Base-by-base conservation (phyloP, 208 protist genomes). In the Trypanosomatidae sp. region DNA sequence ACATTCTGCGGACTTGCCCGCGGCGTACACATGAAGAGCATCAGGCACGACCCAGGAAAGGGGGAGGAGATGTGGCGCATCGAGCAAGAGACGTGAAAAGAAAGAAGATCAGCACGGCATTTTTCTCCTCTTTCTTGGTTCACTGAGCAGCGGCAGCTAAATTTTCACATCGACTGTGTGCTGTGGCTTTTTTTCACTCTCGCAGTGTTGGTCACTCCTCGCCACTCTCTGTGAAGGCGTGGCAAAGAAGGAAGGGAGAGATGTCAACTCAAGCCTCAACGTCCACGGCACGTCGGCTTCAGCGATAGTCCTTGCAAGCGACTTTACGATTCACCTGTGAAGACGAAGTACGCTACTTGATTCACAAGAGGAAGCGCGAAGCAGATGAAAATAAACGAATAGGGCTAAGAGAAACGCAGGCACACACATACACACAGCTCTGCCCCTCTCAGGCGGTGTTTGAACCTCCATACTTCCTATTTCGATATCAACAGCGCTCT, bases 401-500 rank as follows among this genome's bases (percentile, higher is more conserved):
- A 10, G 10, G 25, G 22, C 19, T 4, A 62, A 62, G 62, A 66
- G 12, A 59, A 59, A 13, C 28, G 56, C 28, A 68, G 15, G 46
- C 43, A 47, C 13, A 58, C 0, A 58, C 67, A 49, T 22, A 71
- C 17, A 15, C 28, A 69, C 66, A 52, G 30, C 5, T 3, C 2
- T 19, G 12, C 30, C 58, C 33, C 7, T 41, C 58, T 19, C 53
- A 33, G 53, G 25, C 25, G 25, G 53, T 12, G 53, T 33, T 17
- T 33, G 10, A 36, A 33, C 15, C 30, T 36, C 58, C 58, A 62
- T 22, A 2, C 58, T 7, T 3, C 41, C 3, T 19, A 0, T 12
- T 49, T 28, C 62, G 39, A 44, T 15, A 5, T 68, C 64, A 70
- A 25, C 36, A 43, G 17, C 85, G 85, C 73, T 90, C 62, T 22